Evolutionary conservation across 2,329 filamentous ascomycete genomes (phyloP).

Genomic region (Lachnellula cervina): DNA sequence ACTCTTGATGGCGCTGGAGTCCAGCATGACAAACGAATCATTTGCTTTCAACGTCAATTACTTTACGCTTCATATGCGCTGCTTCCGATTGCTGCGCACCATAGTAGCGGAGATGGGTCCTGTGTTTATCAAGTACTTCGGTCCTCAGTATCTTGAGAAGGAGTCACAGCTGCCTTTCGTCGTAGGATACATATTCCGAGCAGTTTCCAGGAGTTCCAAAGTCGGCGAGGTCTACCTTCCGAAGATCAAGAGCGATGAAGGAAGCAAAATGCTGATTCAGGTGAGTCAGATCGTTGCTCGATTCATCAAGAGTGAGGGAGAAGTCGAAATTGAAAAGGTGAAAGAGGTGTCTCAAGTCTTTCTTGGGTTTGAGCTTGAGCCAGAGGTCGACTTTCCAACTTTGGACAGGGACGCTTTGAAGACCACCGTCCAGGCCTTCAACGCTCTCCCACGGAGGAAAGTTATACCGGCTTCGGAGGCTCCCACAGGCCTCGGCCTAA

Average conservation of each 20-base stretch:
- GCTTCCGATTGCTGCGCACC: neutral
- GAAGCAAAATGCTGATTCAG: neutral
- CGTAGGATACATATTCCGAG: neutral
- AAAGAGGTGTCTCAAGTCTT: neutral
- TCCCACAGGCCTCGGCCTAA: neutral
- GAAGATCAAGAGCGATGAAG: neutral
- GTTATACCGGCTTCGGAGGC: no score
- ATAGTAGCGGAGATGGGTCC: neutral
- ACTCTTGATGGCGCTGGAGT: neutral
- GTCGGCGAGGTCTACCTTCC: neutral
- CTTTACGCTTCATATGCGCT: constrained; percentile 5
- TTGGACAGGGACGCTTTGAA: neutral
- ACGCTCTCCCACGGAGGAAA: neutral
- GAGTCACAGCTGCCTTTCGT: neutral
- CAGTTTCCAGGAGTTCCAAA: neutral
- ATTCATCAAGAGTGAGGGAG: neutral
- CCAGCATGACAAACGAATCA: neutral
- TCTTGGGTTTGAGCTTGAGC: neutral
- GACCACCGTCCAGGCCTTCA: neutral
- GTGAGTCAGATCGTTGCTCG: neutral
- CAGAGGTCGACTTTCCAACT: neutral
- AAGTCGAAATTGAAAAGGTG: neutral
- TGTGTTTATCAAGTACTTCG: neutral
- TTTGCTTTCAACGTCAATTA: constrained; percentile 2
- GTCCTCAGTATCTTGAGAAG: neutral